Evolutionary conservation across 2,329 filamentous ascomycete species (phyloP), one percentile per base, ranked within the genome.

Genomic region (Thielaviopsis euricoi): DNA sequence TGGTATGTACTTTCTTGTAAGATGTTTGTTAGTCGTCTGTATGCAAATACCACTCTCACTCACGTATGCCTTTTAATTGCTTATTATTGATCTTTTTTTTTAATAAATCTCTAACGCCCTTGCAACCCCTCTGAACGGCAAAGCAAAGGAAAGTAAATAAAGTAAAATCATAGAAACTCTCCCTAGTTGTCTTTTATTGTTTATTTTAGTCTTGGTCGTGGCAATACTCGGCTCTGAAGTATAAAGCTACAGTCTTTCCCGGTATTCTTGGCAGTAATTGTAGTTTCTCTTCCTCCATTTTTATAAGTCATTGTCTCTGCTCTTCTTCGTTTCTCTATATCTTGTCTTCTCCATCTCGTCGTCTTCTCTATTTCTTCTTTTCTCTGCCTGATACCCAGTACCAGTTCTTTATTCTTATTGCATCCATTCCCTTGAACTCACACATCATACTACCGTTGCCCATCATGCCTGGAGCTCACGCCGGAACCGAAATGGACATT

Each of bases 401-500:
- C 17, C 55, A 37, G 52, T 9, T 37, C 52, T 43, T 46, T 17
- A 55, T 58, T 52, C 23, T 53, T 46, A n/a, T 13, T 17, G 10
- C 23, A 21, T 13, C 9, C 43, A 37, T 26, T 46, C 33, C 48
- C 25, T 22, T 13, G n/a, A n/a, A 7, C 52, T 19, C 48, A 22
- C 12, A 37, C 25, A 10, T 17, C 33, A 7, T 19, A 23, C 23
- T 29, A 21, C 21, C 19, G 48, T 49, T 51, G 21, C 21, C 52
- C 56, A 54, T 40, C 50, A 63, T 63, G 62, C 50, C 46, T 51
- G 54, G 52, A 43, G 29, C 48, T 26, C 17, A 48, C 43, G 62
- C 67, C 58, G 68, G 73, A 61, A 68, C 73, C 62, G 75, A 81
- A 64, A 76, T 77, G 65, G 85, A 86, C 70, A 83, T 98, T 75